Conservation (phyloP, 371 early-diverging fungal genomes). For the Actinomortierella ambigua region DNA sequence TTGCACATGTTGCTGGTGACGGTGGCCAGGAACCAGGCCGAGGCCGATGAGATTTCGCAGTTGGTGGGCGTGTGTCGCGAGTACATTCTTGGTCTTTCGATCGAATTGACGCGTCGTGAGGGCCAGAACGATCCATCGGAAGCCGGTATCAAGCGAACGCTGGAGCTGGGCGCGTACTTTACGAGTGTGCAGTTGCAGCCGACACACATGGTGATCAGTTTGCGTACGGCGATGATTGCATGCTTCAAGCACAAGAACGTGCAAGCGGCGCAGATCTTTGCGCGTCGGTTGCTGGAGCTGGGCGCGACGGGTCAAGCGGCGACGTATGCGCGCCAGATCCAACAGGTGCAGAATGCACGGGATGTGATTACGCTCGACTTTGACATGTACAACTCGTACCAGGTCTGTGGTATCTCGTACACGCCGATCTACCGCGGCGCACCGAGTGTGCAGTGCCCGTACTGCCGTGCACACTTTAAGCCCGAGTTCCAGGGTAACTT, state of each 20-base stretch:
- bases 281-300: constrained; percentile 86
- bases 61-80: constrained; percentile 85
- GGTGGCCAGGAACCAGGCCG: constrained; percentile 57
- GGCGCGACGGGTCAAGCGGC: constrained; percentile 79
- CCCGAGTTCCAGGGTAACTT: constrained; percentile 78
- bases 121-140: constrained; percentile 53
- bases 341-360: constrained; percentile 72
- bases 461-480: constrained; percentile 87
- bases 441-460: constrained; percentile 78
- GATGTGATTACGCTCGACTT: constrained; percentile 87
- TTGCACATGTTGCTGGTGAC: constrained; percentile 78
- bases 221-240: constrained; percentile 84
- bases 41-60: constrained; percentile 76
- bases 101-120: constrained; percentile 81
- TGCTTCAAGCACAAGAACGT: constrained; percentile 84
- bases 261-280: constrained; percentile 80
- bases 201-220: constrained; percentile 81
- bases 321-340: constrained; percentile 84
- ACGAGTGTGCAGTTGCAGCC: constrained; percentile 91
- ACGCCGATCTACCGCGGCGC: constrained; percentile 90
- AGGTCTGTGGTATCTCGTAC: constrained; percentile 78
- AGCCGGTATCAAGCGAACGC: constrained; percentile 66
- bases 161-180: constrained; percentile 94
- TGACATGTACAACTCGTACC: constrained; percentile 93
- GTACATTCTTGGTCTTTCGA: constrained; percentile 85